Conservation (phyloP, 1,284 basidiomycete genomes). For the Blastosporella zonata region DNA sequence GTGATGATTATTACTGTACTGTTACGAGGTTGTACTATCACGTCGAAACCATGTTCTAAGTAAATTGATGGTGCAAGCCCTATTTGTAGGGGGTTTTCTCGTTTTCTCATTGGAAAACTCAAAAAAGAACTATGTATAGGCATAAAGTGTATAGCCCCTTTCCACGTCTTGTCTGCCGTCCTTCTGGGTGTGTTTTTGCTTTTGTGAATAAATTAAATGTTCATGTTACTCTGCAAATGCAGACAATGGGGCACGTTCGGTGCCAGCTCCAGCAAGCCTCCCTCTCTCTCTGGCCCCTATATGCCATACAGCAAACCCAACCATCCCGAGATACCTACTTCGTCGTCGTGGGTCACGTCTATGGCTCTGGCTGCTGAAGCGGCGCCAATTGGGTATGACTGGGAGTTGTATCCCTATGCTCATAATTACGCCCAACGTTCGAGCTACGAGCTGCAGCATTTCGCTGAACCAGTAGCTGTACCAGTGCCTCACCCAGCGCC, state of each 20-base stretch:
- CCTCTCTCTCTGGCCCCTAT: neutral
- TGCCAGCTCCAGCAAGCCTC: neutral
- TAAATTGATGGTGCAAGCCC: no score
- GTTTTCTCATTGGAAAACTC: no score
- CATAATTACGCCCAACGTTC: conserved; percentile 12
- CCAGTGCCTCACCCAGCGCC: conserved; percentile 5
- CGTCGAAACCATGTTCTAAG: no score
- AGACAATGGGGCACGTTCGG: neutral
- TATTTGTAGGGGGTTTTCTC: no score
- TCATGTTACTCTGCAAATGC: neutral
- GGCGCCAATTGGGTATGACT: conserved; percentile 6
- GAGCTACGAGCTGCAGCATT: neutral
- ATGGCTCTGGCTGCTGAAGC: conserved; percentile 35
- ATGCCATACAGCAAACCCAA: neutral
- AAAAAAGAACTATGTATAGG: no score
- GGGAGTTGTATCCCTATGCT: neutral
- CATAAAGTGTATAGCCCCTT: no score
- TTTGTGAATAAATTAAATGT: neutral
- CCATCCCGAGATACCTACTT: neutral
- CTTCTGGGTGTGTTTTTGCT: no score
- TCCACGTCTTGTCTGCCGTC: no score
- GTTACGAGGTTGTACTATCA: conserved; percentile 10
- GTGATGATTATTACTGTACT: conserved; percentile 2
- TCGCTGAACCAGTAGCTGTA: conserved; percentile 1
- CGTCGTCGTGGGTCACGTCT: conserved; percentile 40